Conservation (phyloP, 1,284 basidiomycete genomes). For the Malassezia obtusa region DNA sequence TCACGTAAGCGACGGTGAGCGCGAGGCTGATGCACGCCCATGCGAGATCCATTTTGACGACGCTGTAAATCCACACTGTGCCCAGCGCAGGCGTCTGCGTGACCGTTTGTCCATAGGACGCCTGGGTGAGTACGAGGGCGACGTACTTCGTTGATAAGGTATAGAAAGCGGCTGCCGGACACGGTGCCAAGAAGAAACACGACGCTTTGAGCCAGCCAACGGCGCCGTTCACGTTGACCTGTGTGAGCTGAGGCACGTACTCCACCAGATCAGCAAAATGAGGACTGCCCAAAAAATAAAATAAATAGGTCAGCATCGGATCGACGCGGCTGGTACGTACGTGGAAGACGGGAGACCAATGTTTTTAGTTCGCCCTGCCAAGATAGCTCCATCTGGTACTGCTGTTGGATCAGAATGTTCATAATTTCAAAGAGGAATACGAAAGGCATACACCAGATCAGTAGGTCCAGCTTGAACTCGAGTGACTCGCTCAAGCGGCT, state of each 20-base stretch:
- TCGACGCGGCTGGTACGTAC: slow-evolving; percentile 16
- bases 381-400: slow-evolving; percentile 36
- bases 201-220: slow-evolving; percentile 21
- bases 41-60: slow-evolving; percentile 43
- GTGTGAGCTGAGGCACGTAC: background rate
- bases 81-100: slow-evolving; percentile 46
- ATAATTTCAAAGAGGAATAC: slow-evolving; percentile 38
- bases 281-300: background rate
- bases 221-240: slow-evolving; percentile 23
- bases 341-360: slow-evolving; percentile 24
- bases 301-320: background rate
- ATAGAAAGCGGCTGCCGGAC: slow-evolving; percentile 29
- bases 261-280: slow-evolving; percentile 3
- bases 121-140: slow-evolving; percentile 14
- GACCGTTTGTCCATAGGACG: slow-evolving; percentile 36
- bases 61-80: slow-evolving; percentile 47
- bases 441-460: slow-evolving; percentile 45
- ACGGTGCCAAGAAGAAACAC: slow-evolving; percentile 22
- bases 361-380: slow-evolving; percentile 20
- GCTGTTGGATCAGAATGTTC: slow-evolving; percentile 43
- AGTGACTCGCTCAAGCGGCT: slow-evolving; percentile 22
- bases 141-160: slow-evolving; percentile 38
- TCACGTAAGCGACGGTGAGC: slow-evolving; percentile 27
- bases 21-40: slow-evolving; percentile 36
- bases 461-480: slow-evolving; percentile 28